Evolutionary conservation across 169 alveolate species (phyloP), one percentile per base, ranked within the genome.

Genomic region (Ichthyophthirius multifiliis): DNA sequence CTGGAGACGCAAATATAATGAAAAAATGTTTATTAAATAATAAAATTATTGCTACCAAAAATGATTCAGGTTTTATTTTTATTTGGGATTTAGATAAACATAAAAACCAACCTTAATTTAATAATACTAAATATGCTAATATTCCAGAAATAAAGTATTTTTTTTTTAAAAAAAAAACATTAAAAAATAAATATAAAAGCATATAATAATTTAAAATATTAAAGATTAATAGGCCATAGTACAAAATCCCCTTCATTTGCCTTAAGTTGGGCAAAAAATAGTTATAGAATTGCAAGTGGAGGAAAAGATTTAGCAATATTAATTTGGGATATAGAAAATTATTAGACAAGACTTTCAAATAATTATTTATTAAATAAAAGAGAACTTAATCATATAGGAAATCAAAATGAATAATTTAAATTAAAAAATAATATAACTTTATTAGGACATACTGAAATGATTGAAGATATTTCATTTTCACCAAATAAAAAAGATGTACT

Each of bases 61-160:
- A 74, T 48, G 86, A 81, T 55, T 44, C 48, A 16, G 31, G 67
- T 27, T 37, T 39, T 30, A 76, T 81, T 0, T 71, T 73, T 37
- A 37, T 81, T 7, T 81, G 86, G 86, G 86, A 81, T 71, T 46
- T 73, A 20, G 76, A 67, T 10, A 81, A 81, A 39, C 86, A 81
- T 41, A 81, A 71, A 47, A 39, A 10, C 35, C 30, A 48, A 12
- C 20, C 27, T 43, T 27, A 81, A 46, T 37, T 35, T 16, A 67
- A 55, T 39, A 63, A 81, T 41, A 75, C 45, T 3, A 30, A 39
- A 16, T 71, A 71, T 37, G 86, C 86, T 20, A 76, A 63, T 4
- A 35, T 37, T n/a, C 82, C 86, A 27, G 86, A 81, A 16, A 74
- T 81, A 18, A 67, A 12, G 35, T 67, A 67, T n/a, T 34, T 39